These are phyloP conservation scores for baker's yeast (Saccharomyces cerevisiae) DNA, from an alignment of 805 yeast species.

Conservation along the genomic window DNA sequence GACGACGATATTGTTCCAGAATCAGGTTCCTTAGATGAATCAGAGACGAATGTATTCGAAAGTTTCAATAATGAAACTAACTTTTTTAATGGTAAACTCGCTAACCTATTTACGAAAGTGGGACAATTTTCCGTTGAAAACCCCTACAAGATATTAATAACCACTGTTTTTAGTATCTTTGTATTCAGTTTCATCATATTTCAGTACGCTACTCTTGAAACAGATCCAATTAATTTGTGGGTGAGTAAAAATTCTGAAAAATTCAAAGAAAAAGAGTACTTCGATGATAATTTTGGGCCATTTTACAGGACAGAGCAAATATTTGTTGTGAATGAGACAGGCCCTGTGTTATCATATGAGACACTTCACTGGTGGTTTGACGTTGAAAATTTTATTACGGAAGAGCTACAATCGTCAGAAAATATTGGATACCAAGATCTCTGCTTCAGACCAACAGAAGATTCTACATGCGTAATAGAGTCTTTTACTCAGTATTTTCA, in stretches of 20 bases:
- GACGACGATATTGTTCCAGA: slow-evolving; percentile 2
- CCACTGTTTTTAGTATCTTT: slow-evolving; percentile 31
- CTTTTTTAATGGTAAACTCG: slow-evolving; percentile 9
- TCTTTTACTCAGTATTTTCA: slow-evolving; percentile 83
- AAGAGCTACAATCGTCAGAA: slow-evolving; percentile 25
- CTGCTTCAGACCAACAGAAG: slow-evolving; percentile 79
- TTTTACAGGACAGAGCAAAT: slow-evolving; percentile 85
- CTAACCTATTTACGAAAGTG: slow-evolving; percentile 37
- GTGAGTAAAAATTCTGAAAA: slow-evolving; percentile 73
- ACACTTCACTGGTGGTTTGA: slow-evolving; percentile 82
- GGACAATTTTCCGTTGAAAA: slow-evolving; percentile 54
- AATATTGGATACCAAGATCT: slow-evolving; percentile 46
- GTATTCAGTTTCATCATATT: slow-evolving; percentile 33
- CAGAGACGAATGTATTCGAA: not conserved
- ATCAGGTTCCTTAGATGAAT: not conserved
- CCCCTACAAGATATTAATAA: slow-evolving; percentile 47
- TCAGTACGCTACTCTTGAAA: slow-evolving; percentile 52
- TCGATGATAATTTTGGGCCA: slow-evolving; percentile 80
- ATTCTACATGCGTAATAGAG: slow-evolving; percentile 67
- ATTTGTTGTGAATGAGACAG: slow-evolving; percentile 60
- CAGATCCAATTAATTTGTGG: slow-evolving; percentile 80
- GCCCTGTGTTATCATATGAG: slow-evolving; percentile 61
- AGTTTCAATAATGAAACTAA: not conserved
- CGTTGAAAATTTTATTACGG: slow-evolving; percentile 52
- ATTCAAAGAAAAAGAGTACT: slow-evolving; percentile 54